Percentiles rank a stretch among this genome's conserved stretches.
Evolutionary conservation across 768 basidiomycete species (phyloP).

Genomic region (Rhizopogon sp.): DNA sequence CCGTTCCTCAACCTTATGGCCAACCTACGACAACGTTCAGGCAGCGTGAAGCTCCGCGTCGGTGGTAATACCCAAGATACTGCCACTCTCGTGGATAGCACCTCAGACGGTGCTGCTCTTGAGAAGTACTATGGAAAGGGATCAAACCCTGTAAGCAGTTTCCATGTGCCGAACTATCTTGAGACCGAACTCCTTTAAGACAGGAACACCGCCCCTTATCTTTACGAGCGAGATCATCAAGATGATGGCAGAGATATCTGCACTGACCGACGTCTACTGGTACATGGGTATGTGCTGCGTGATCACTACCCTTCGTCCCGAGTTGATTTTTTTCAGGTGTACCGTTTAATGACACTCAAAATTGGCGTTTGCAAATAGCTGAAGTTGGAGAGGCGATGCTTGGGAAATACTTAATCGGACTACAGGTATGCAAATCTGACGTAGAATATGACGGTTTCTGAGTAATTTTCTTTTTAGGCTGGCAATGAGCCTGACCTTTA

Average conservation of each 20-base stretch:
- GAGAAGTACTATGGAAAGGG: conserved; percentile 38
- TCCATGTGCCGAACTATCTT: neutral
- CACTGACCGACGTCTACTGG: conserved; percentile 60
- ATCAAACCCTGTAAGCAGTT: conserved; percentile 35
- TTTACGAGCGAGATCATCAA: conserved; percentile 65
- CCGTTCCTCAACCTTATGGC: conserved; percentile 79
- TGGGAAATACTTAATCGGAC: conserved; percentile 58
- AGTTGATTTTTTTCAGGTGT: conserved; percentile 33
- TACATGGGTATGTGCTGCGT: conserved; percentile 39
- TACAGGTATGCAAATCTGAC: conserved; percentile 20
- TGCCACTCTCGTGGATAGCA: conserved; percentile 43
- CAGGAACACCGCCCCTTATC: conserved; percentile 61
- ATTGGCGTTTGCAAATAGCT: conserved; percentile 51
- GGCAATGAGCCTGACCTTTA: conserved; percentile 83
- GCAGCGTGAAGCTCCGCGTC: conserved; percentile 58
- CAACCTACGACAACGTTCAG: conserved; percentile 62
- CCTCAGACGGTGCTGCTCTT: conserved; percentile 43
- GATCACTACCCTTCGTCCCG: neutral
- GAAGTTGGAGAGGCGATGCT: conserved; percentile 56
- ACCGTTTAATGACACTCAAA: conserved; percentile 61
- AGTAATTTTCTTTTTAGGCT: conserved; percentile 32
- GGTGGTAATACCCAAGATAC: conserved; percentile 82
- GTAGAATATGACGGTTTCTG: neutral
- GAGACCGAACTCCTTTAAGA: conserved; percentile 28
- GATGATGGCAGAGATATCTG: conserved; percentile 55